Base-by-base conservation (phyloP, 1,139 yeast species). In the Geotrichum citri-aurantii region DNA sequence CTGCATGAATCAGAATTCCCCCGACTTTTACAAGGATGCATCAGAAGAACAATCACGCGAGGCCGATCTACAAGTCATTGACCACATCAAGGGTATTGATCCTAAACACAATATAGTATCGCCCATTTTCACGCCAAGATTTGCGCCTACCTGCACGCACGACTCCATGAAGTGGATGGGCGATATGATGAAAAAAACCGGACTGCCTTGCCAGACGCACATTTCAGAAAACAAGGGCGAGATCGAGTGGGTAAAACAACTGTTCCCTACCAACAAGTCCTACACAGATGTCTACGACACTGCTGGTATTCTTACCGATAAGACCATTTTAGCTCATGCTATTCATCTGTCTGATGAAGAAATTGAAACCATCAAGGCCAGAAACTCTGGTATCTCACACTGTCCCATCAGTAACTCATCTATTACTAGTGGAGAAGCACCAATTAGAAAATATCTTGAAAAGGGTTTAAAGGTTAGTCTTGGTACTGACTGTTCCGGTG, bases 401-500 rank as follows among this genome's bases (percentile, higher is more conserved):
- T 93, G 99, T 72, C 99, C 99, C 4, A 83, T 92, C 14, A 88
- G 96, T 44, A 93, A 93, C 70, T 84, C 96, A 0, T 85, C 95
- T 29, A 80, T 93, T 61, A 85, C 96, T 0, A 86, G 96, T 24
- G 99, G 99, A 12, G 95, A 90, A 71, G 95, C 97, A 5, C 88
- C 93, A 21, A 82, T 93, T 7, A 79, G 88, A 65, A 82, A 86
- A 77, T 75, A 89, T 55, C 76, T 91, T 60, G 78, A 85, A 55
- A 79, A 81, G 57, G 82, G 81, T 11, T 80, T 92, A 64, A 87
- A 89, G 62, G 93, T 92, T 21, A 82, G 95, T 8, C 78, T 93
- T 56, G 99, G 99, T 1, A 87, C 97, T 0, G 99, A 93, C 70
- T 82, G 92, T 26, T 87, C 96, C 50, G 99, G 97, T 8, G 99